A percentile compares a stretch with the other conserved stretches of the same genome.
phyloP scores from a whole-genome alignment of 2,329 filamentous ascomycete species.

The Trichoderma sp. region DNA sequence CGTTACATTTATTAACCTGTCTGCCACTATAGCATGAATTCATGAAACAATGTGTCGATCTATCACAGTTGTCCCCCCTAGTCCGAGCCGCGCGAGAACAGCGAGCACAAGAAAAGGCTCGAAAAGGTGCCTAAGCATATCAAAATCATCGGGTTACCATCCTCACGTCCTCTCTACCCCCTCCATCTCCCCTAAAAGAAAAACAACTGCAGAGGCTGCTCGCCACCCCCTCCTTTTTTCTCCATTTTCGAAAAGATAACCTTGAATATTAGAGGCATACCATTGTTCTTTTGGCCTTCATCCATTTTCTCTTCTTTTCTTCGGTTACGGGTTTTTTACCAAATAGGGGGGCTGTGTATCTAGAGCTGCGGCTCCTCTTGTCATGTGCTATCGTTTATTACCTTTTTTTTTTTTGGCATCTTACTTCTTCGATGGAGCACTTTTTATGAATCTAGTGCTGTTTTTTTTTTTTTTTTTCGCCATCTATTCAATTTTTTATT shows the following conservation, averaged over 20 bases:
- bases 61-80: slow-evolving; percentile 77
- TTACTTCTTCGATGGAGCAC: neutral
- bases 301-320: neutral
- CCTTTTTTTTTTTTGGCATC: neutral
- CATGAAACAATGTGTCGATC: slow-evolving; percentile 72
- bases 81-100: slow-evolving; percentile 83
- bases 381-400: neutral
- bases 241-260: neutral
- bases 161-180: neutral
- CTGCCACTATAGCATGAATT: slow-evolving; percentile 65
- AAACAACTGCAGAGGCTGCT: neutral
- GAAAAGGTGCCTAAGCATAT: slow-evolving; percentile 47
- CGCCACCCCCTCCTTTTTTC: neutral
- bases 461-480: neutral
- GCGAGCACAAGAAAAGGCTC: slow-evolving; percentile 78
- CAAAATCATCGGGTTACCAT: neutral
- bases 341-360: neutral
- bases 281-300: neutral
- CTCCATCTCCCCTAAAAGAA: neutral
- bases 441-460: slow-evolving; percentile 9
- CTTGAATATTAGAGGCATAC: slow-evolving; percentile 14
- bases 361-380: slow-evolving; percentile 11
- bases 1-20: slow-evolving; percentile 23
- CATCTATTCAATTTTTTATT: neutral
- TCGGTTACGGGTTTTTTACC: neutral